These are phyloP conservation scores for Aegilops umbellulata DNA, from an alignment of 176 grass and related monocot genomes.

Conservation along the genomic window DNA sequence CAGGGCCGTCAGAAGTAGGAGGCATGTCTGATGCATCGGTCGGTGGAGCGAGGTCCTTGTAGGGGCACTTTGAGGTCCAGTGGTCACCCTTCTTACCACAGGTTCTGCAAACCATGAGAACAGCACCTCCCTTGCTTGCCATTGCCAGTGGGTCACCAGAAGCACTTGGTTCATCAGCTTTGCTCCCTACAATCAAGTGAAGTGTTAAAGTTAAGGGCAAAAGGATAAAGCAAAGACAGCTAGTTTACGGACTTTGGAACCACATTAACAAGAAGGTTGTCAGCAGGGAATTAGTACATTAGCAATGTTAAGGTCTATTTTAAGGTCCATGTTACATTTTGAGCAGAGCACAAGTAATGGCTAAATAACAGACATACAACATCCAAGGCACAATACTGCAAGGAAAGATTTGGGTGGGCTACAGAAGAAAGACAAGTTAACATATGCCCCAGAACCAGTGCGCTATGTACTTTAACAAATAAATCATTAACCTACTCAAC, in stretches of 20 bases:
- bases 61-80: slow-evolving; percentile 96
- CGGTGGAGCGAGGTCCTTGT: slow-evolving; percentile 81
- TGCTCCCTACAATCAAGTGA: slow-evolving; percentile 54
- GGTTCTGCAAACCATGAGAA: slow-evolving; percentile 95
- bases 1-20: slow-evolving; percentile 48
- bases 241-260: neutral
- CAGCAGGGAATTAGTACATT: neutral
- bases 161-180: slow-evolving; percentile 65
- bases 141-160: slow-evolving; percentile 61
- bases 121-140: slow-evolving; percentile 71
- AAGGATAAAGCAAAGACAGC: neutral
- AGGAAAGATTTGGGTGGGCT: neutral
- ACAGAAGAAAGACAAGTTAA: neutral
- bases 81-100: slow-evolving; percentile 95
- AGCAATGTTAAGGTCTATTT: neutral
- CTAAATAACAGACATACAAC: neutral
- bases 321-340: neutral
- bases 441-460: neutral
- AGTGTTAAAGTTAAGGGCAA: neutral
- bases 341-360: neutral
- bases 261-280: neutral
- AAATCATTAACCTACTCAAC: neutral
- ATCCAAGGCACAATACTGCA: neutral
- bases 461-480: neutral
- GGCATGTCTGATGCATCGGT: slow-evolving; percentile 59